Evolutionary conservation across 345 rosid species (phyloP).

Genomic region (Sisymbrium irio): DNA sequence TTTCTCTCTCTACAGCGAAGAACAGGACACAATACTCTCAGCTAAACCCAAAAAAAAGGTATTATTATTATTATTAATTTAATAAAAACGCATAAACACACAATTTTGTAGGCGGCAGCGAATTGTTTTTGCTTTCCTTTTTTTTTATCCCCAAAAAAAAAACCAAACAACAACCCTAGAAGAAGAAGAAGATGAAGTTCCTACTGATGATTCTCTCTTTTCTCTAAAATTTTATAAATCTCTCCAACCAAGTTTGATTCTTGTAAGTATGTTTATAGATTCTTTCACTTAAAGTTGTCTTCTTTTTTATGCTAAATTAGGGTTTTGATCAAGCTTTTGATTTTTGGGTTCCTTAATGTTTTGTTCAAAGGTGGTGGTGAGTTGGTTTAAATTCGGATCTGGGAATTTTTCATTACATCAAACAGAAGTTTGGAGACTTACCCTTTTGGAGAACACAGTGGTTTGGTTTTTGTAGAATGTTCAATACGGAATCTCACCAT

Average conservation of each 20-base stretch:
- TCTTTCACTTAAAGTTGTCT: too few relatives aligned
- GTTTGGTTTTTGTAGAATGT: constrained; percentile 25
- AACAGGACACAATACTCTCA: constrained; percentile 46
- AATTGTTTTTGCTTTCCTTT: constrained; percentile 22
- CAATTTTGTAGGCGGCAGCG: constrained; percentile 29
- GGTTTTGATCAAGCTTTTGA: constrained; percentile 44
- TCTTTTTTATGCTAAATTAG: constrained; percentile 16
- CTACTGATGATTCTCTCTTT: constrained; percentile 16
- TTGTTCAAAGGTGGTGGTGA: constrained; percentile 7
- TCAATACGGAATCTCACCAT: constrained; percentile 26
- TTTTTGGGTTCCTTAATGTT: constrained; percentile 11
- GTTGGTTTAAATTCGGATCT: constrained; percentile 33
- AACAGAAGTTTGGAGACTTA: background rate
- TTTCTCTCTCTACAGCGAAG: constrained; percentile 55
- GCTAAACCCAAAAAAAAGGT: background rate
- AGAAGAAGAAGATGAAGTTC: background rate
- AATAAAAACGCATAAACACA: constrained; percentile 14
- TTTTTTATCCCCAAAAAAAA: constrained; percentile 12
- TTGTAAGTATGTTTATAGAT: constrained; percentile 29
- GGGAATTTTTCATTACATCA: constrained; percentile 1
- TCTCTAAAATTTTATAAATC: background rate
- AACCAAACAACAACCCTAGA: constrained; percentile 38
- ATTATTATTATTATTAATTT: background rate
- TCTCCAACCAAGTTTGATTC: constrained; percentile 25
- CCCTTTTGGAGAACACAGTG: background rate